These are phyloP conservation scores for Cercospora sp. DNA, from an alignment of 2,329 filamentous ascomycete genomes.

Conservation along the genomic window DNA sequence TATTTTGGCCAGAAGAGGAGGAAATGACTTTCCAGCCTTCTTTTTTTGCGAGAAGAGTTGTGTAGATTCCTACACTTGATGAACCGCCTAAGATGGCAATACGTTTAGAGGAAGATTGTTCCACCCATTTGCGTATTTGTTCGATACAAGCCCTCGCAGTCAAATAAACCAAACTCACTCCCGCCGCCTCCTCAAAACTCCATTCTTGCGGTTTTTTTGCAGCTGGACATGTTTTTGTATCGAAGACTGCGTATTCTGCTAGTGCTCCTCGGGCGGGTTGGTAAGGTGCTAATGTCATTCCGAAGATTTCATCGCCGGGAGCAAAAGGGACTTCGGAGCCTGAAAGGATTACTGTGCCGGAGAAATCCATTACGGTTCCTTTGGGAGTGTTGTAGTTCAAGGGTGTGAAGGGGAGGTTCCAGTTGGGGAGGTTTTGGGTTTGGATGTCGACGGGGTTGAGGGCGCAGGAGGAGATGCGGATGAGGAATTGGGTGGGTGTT, in stretches of 20 bases:
- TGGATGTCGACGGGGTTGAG: conserved; percentile 43
- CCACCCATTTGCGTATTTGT: background rate
- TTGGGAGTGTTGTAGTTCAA: conserved; percentile 31
- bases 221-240: conserved; percentile 29
- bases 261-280: conserved; percentile 33
- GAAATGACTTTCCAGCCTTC: conserved; percentile 43
- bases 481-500: conserved; percentile 32
- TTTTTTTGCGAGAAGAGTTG: conserved; percentile 36
- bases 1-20: conserved; percentile 61
- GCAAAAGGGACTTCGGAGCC: conserved; percentile 27
- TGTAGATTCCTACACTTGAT: conserved; percentile 39
- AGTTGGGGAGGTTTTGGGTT: conserved; percentile 39
- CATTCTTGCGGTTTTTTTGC: conserved; percentile 36
- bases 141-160: conserved; percentile 38
- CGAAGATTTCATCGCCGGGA: conserved; percentile 38
- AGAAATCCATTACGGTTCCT: conserved; percentile 39
- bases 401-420: conserved; percentile 29
- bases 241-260: conserved; percentile 35
- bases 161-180: conserved; percentile 38
- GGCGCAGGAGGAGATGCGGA: conserved; percentile 38
- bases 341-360: conserved; percentile 33
- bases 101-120: too few species aligned
- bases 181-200: conserved; percentile 38
- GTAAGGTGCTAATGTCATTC: conserved; percentile 35
- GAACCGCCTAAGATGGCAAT: too few species aligned